Evolutionary conservation across 495 filamentous ascomycete species (phyloP), one percentile per base, ranked within the genome.

Genomic region (Lepidopterella palustris): DNA sequence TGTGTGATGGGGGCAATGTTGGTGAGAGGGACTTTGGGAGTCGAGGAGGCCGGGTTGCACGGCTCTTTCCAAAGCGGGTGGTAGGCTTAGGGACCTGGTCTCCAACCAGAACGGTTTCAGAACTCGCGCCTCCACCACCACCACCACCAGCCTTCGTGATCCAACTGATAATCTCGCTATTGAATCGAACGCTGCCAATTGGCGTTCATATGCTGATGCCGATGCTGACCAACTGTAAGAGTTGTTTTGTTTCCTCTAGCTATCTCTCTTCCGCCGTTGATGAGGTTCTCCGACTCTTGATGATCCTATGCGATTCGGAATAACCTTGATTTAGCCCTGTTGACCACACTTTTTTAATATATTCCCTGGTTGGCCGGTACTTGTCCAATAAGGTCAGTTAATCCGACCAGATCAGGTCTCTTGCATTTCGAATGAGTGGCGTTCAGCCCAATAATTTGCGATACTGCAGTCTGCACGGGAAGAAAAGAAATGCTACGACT

Each of bases 51-150:
- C 49, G 55, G 11, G 54, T 53, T 51, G 32, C 29, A 45, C 58
- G 58, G 55, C 58, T 61, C 47, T 58, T 61, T 29, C 54, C 63
- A 65, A 58, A 52, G 42, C 50, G 50, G 55, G 49, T 53, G 24
- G 58, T 65, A 61, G 59, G 4, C 61, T 20, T 31, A 40, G 55
- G 55, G 13, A 39, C 53, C 8, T 21, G 21, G 49, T 55, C 49
- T 45, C 28, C 53, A 24, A 61, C 58, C 35, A 21, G 18, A 53
- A 23, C 55, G 35, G 63, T 65, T 61, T 65, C 63, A 65, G 61
- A 27, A 52, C 51, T 42, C 35, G 25, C 58, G 26, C 21, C 58
- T 2, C 18, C 57, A 39, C 45, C 27, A 35, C 23, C 57, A 27
- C n/a, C 9, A 48, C 28, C 21, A 20, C n/a, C 10, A 24, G n/a